Base-by-base conservation (phyloP, 176 grass and related monocot genomes). In the Coix lacrymajobi region DNA sequence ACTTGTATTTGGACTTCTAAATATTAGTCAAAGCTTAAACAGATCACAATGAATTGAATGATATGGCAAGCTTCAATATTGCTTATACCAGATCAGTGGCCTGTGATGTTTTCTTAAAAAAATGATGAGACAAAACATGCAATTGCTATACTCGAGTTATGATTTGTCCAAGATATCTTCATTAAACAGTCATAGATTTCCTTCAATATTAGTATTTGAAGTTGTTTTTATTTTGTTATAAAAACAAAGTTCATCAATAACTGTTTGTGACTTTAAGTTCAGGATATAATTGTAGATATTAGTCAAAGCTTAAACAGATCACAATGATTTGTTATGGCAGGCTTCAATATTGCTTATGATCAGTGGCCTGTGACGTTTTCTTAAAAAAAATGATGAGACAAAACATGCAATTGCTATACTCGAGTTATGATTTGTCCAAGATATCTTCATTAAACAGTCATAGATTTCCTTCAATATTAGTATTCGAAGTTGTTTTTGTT, bases 11-110 rank as follows among this genome's bases (percentile, higher is more conserved):
- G n/a, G n/a, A n/a, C n/a, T n/a, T n/a, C n/a, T 39, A 58, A 0
- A 79, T 85, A 20, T 70, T 54, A 71, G 11, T 29, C 44, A 61
- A 63, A 46, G 14, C 77, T 81, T 60, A 75, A 70, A 64, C 31
- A 46, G 4, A 75, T 71, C 16, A 9, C 14, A 4, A 8, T 58
- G 37, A 38, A 28, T 69, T n/a, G n/a, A n/a, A n/a, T 2, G 38
- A 67, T 41, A 52, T 71, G 33, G 41, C 39, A 34, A 11, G 41
- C 24, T 81, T 52, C n/a, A 13, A 5, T 77, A 45, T 44, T 71
- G 62, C 52, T 63, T 62, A 71, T 44, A n/a, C n/a, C n/a, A n/a
- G 10, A 77, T 83, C 31, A 83, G 1, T 78, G 65, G 56, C 11
- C 8, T 79, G 45, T 73, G 22, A 0, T 15, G 30, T 79, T 40